Evolutionary conservation across 129 eudicot genomes (phyloP).

Genomic region (carrot (Daucus carota)): DNA sequence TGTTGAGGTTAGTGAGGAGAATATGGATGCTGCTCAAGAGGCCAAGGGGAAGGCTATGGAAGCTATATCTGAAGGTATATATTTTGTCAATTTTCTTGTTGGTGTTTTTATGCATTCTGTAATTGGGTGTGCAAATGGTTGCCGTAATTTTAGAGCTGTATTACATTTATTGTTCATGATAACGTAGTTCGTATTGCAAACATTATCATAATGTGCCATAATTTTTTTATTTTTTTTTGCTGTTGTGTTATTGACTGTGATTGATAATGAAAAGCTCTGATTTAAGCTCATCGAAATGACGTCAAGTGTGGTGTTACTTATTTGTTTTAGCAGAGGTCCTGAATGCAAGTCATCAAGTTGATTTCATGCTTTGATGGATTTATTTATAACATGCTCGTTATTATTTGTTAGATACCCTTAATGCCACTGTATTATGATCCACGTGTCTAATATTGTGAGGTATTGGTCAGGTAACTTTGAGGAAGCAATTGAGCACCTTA

Average conservation of each 20-base stretch:
- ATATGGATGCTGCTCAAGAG: constrained; percentile 91
- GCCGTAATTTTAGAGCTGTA: not conserved
- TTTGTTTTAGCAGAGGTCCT: not conserved
- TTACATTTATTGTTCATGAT: not conserved
- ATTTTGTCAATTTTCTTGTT: not conserved
- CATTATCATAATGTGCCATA: not conserved
- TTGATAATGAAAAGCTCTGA: not conserved
- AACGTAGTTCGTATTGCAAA: not conserved
- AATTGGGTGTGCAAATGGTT: too few relatives aligned
- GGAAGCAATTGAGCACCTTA: constrained; percentile 84
- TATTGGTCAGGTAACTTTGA: constrained; percentile 56
- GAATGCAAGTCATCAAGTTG: not conserved
- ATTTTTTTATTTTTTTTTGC: too few relatives aligned
- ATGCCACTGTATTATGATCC: not conserved
- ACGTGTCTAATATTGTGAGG: not conserved
- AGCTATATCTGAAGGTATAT: constrained; percentile 80
- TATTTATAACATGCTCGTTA: not conserved
- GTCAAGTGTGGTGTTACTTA: not conserved
- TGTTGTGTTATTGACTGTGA: too few relatives aligned
- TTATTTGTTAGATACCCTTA: not conserved
- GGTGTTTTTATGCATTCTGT: not conserved
- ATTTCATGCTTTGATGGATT: not conserved
- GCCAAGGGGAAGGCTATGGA: constrained; percentile 83
- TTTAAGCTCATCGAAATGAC: not conserved
- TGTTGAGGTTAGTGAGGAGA: constrained; percentile 80